Evolutionary conservation across 306 rosid genomes (phyloP).

Genomic region (Prunus fruticosa): DNA sequence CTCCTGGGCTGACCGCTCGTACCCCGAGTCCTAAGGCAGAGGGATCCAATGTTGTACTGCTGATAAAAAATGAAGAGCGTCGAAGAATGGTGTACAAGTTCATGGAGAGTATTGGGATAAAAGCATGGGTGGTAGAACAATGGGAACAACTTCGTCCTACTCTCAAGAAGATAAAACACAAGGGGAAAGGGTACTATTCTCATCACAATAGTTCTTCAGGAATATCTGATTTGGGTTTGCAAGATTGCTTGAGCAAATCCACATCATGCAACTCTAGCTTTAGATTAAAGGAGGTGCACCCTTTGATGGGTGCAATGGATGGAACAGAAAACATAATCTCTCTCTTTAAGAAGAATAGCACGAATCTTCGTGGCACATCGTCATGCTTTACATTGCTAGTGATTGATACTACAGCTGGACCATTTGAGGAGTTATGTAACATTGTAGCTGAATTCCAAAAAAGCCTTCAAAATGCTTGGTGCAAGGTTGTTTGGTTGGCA

Average conservation of each 20-base stretch:
- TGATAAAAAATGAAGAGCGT: slow-evolving; percentile 28
- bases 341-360: slow-evolving; percentile 18
- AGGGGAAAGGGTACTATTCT: not conserved
- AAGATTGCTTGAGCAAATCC: slow-evolving; percentile 12
- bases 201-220: slow-evolving; percentile 22
- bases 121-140: slow-evolving; percentile 21
- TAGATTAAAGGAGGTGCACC: slow-evolving; percentile 5
- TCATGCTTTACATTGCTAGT: slow-evolving; percentile 25
- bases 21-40: slow-evolving; percentile 45
- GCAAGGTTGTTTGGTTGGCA: slow-evolving; percentile 59
- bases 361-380: slow-evolving; percentile 12
- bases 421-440: slow-evolving; percentile 10
- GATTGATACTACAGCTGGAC: slow-evolving; percentile 31
- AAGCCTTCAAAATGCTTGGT: slow-evolving; percentile 8
- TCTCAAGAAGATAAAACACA: slow-evolving; percentile 18
- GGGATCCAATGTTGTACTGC: slow-evolving; percentile 40
- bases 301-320: slow-evolving; percentile 15
- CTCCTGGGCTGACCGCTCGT: not conserved
- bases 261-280: slow-evolving; percentile 3
- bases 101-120: slow-evolving; percentile 38
- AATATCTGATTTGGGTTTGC: slow-evolving; percentile 20
- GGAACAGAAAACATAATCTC: slow-evolving; percentile 18
- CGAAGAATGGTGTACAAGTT: slow-evolving; percentile 21
- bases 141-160: slow-evolving; percentile 28
- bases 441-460: slow-evolving; percentile 32